These are phyloP conservation scores for Aspergillus quadrilineatus DNA, from an alignment of 2,329 filamentous ascomycete species.

Conservation along the genomic window DNA sequence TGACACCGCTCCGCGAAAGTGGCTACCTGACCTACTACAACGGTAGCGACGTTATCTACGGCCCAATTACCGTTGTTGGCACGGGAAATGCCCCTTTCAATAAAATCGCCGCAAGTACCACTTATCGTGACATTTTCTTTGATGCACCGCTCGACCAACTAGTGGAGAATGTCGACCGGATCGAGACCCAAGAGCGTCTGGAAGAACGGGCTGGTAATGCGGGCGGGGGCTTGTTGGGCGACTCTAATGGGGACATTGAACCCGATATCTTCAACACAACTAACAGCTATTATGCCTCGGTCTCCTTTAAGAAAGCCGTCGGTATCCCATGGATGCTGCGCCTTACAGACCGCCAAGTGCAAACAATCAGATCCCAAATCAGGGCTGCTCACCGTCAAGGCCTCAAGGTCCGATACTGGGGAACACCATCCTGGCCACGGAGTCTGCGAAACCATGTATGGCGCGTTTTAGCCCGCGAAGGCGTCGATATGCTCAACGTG, in stretches of 20 bases:
- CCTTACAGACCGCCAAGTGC: slow-evolving; percentile 47
- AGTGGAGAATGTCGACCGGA: slow-evolving; percentile 20
- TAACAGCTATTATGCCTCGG: slow-evolving; percentile 60
- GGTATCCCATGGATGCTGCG: slow-evolving; percentile 52
- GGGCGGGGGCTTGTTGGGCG: slow-evolving; percentile 50
- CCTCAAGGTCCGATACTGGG: slow-evolving; percentile 59
- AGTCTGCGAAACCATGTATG: slow-evolving; percentile 56
- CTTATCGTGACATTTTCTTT: slow-evolving; percentile 57
- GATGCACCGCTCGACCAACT: slow-evolving; percentile 52
- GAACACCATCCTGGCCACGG: slow-evolving; percentile 56
- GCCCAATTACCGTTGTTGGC: slow-evolving; percentile 54
- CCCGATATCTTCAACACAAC: slow-evolving; percentile 47
- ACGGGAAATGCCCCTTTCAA: slow-evolving; percentile 55
- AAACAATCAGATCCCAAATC: slow-evolving; percentile 53
- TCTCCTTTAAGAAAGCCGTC: slow-evolving; percentile 51
- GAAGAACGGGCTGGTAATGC: slow-evolving; percentile 22
- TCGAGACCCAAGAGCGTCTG: neutral
- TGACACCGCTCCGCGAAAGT: slow-evolving; percentile 49
- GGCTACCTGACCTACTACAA: slow-evolving; percentile 54
- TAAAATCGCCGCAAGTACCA: slow-evolving; percentile 46
- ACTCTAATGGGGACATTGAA: slow-evolving; percentile 32
- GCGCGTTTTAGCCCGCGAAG: slow-evolving; percentile 54
- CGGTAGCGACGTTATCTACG: slow-evolving; percentile 41
- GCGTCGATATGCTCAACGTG: slow-evolving; percentile 58
- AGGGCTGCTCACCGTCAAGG: slow-evolving; percentile 52